A percentile compares a stretch with the other conserved stretches of the same genome.
Evolutionary conservation across 2,329 filamentous ascomycete species (phyloP).

Genomic region (Cytospora schulzeri): DNA sequence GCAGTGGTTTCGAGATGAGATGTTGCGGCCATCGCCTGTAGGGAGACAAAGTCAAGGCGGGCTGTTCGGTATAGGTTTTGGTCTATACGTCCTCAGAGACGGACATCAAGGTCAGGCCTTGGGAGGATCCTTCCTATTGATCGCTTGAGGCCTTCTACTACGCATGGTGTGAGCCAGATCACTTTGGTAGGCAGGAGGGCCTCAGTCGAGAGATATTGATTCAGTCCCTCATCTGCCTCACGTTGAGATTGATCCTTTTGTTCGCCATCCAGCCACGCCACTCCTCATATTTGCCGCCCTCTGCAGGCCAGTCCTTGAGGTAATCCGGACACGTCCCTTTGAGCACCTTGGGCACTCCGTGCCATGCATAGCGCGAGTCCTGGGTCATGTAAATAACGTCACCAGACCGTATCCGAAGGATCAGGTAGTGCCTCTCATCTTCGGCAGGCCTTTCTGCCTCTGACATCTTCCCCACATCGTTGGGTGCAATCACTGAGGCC

Average conservation of each 20-base stretch:
- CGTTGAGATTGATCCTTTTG: constrained; percentile 90
- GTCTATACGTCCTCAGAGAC: neutral
- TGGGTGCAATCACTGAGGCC: constrained; percentile 52
- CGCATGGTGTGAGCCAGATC: neutral
- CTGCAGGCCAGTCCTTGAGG: constrained; percentile 73
- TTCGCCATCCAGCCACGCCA: constrained; percentile 88
- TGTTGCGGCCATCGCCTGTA: neutral
- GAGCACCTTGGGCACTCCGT: constrained; percentile 88
- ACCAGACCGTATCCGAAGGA: constrained; percentile 75
- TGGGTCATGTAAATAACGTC: constrained; percentile 90
- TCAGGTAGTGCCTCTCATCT: constrained; percentile 51
- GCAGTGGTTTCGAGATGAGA: neutral
- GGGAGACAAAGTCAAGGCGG: no score
- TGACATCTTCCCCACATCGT: constrained; percentile 41
- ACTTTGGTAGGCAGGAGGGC: neutral
- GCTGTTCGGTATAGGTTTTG: no score
- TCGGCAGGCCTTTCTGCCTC: constrained; percentile 33
- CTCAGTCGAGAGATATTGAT: neutral
- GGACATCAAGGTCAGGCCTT: neutral
- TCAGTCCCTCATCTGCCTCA: constrained; percentile 78
- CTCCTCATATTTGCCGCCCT: constrained; percentile 54
- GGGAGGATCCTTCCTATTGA: neutral
- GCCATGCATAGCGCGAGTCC: constrained; percentile 85
- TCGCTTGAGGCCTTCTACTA: neutral
- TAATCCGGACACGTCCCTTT: constrained; percentile 76